A percentile compares a stretch with the other conserved stretches of the same genome.
These are phyloP conservation scores for Solanum hybrid DNA, from an alignment of 305 asterid species.

Conservation along the genomic window DNA sequence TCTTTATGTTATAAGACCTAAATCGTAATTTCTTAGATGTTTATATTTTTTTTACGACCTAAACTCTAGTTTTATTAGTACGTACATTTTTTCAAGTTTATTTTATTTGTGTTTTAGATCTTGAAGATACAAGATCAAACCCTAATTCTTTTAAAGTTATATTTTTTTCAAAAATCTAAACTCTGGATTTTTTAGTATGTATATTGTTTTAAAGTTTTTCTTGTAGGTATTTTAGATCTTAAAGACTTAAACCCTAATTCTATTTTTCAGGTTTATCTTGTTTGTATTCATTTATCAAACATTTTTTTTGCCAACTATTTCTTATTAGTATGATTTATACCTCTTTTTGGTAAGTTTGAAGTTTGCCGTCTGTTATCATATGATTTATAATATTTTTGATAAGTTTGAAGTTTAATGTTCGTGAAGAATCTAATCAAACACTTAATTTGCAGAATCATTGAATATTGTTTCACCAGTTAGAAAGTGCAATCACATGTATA, in stretches of 20 bases:
- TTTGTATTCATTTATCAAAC: not conserved
- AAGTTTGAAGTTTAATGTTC: not conserved
- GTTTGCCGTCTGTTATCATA: not conserved
- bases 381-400: not conserved
- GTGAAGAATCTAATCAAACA: too few species aligned
- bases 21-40: not conserved
- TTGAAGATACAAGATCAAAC: not conserved
- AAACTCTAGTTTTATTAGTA: not conserved
- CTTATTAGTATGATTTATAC: not conserved
- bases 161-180: not conserved
- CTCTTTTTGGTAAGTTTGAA: not conserved
- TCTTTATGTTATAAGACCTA: not conserved
- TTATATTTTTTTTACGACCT: not conserved
- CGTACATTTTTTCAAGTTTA: not conserved
- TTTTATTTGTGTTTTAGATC: not conserved
- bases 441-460: too few species aligned
- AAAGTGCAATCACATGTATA: not conserved
- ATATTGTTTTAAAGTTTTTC: not conserved
- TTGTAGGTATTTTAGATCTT: not conserved
- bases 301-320: not conserved
- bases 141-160: not conserved
- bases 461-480: not conserved
- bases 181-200: not conserved
- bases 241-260: not conserved
- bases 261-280: not conserved